Evolutionary conservation across 192 early-diverging fungal genomes (phyloP).

Genomic region (Coemansia furcata): DNA sequence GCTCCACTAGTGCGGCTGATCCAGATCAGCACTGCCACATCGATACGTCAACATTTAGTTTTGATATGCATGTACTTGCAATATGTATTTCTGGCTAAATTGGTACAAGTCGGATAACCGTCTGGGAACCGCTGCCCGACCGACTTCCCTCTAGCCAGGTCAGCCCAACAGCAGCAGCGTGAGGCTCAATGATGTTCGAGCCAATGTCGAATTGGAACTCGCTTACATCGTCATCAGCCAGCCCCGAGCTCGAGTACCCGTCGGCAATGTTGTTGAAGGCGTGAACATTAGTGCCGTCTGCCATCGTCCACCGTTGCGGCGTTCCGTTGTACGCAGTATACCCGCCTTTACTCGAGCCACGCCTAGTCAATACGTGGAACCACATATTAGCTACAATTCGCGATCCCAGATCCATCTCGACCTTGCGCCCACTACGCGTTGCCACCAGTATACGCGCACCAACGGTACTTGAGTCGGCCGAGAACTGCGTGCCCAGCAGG

Average conservation of each 20-base stretch:
- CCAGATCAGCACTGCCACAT: background rate
- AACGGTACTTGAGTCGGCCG: background rate
- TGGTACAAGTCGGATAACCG: constrained; percentile 15
- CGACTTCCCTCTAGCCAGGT: constrained; percentile 7
- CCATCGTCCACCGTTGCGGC: constrained; percentile 1
- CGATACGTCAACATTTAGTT: background rate
- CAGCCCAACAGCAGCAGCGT: constrained; percentile 7
- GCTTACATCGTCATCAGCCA: background rate
- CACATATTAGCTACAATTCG: constrained; percentile 23
- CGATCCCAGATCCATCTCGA: constrained; percentile 38
- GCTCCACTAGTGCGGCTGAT: background rate
- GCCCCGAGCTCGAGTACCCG: constrained; percentile 9
- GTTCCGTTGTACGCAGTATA: background rate
- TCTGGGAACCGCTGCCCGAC: constrained; percentile 10
- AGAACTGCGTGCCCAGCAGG: constrained; percentile 3
- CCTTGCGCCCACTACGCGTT: constrained; percentile 1
- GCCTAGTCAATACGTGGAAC: constrained; percentile 19
- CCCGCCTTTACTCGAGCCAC: background rate
- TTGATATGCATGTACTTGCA: background rate
- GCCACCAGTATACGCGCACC: background rate
- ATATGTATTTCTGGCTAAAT: background rate
- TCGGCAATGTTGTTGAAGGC: constrained; percentile 7
- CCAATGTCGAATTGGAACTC: constrained; percentile 1
- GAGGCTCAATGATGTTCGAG: background rate
- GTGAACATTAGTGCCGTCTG: background rate